Evolutionary conservation across 2,329 filamentous ascomycete genomes (phyloP), one percentile per base, ranked within the genome.

Genomic region (Zymoseptoria crescenta): DNA sequence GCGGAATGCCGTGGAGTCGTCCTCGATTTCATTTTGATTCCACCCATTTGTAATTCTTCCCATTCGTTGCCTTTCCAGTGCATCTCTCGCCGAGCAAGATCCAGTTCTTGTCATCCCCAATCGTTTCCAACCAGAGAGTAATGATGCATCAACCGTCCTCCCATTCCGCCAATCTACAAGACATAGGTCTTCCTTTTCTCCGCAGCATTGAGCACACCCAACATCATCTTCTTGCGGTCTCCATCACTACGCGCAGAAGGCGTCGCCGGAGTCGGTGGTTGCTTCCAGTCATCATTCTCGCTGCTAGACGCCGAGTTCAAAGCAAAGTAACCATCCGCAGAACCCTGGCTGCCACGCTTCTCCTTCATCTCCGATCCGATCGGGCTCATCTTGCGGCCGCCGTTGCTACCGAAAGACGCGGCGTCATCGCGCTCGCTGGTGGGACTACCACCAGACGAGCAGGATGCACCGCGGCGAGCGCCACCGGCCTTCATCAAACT

Each of bases 401-500:
- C 65, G 56, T 57, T 55, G 49, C 63, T 62, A n/a, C 52, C 83
- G 83, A 62, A 77, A 70, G 58, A 84, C 86, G 59, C 88, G 86
- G 58, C 87, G 68, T 88, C 85, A 66, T 94, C 65, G 62, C 82
- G 86, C 77, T 97, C 94, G 56, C 91, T 96, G 59, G 93, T 88
- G 10, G 94, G 93, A 64, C 79, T 82, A 59, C 79, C 79, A 62
- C 79, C 79, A 73, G 86, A 87, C 63, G 84, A 81, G 63, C 87
- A 89, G 59, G 87, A 80, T 76, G 83, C 80, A 61, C 78, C 83
- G 58, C 93, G 90, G 60, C 94, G 89, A 70, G 91, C 90, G 63
- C 94, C 83, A 16, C 93, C 92, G 56, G 93, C 93, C 65, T 89
- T 89, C 62, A 96, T 89, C 54, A 99, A 83, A 72, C 91, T 96